Base-by-base conservation (phyloP, 345 rosid species). In the Populus euphratica region DNA sequence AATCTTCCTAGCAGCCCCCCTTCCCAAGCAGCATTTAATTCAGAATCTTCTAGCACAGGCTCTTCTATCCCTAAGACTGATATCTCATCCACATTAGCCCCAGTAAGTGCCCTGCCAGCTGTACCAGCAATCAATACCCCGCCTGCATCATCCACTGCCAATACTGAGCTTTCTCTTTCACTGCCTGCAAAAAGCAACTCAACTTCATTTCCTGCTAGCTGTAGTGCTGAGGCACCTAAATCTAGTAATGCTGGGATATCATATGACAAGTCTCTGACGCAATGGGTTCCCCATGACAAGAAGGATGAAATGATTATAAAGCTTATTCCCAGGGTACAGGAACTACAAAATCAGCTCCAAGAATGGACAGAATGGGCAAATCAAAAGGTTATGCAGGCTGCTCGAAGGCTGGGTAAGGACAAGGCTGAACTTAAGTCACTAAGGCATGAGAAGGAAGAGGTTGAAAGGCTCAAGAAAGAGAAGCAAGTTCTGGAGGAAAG, bases 281-380 rank as follows among this genome's bases (percentile, higher is more conserved):
- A 85, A 66, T 85, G 89, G 89, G 73, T 79, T 64, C 82, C 88
- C 8, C 83, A 31, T 71, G 90, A 87, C 73, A 88, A 86, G 82
- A 91, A 85, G 80, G 96, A 88, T 71, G 90, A 87, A 78, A 76
- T 81, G 83, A 83, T 91, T 80, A 59, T 88, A 66, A 87, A 84
- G 85, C 87, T 91, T 20, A 84, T 86, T 54, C 88, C 93, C 1
- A 84, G 83, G 77, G 80, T 81, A 77, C 85, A 41, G 62, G 89
- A 88, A 70, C 76, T 89, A 73, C 87, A 89, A 75, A 91, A 86
- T 83, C 97, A 92, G 80, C 84, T 93, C 39, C 95, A 93, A 78
- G 93, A 87, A 79, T 95, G 99, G 98, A 91, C 93, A 18, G 94
- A 95, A 27, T 95, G 99, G 99, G 93, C 96, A 47, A 92, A 93